phyloP scores from a whole-genome alignment of 306 rosid genomes.

The Urtica urens region DNA sequence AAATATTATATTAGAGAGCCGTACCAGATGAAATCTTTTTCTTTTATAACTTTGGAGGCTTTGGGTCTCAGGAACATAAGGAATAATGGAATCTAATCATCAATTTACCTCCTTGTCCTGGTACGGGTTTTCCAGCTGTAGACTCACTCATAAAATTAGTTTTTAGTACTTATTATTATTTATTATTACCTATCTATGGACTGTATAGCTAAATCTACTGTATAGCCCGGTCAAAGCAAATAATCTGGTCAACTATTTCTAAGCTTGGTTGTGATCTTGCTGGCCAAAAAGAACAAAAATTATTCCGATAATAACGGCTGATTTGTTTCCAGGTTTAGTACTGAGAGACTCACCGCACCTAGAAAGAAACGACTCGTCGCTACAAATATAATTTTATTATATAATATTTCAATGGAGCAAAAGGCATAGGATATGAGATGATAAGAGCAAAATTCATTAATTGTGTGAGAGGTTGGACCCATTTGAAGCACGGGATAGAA shows the following conservation, averaged over 20 bases:
- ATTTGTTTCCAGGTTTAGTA: conserved; percentile 19
- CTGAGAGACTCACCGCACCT: conserved; percentile 2
- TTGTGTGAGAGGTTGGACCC: conserved; percentile 16
- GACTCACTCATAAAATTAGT: neutral
- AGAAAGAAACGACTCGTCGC: neutral
- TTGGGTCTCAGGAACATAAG: conserved; percentile 45
- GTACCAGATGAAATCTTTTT: conserved; percentile 21
- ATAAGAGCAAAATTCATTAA: neutral
- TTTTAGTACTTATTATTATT: too few relatives aligned
- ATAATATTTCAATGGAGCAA: too few relatives aligned
- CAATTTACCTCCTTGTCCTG: conserved; percentile 86
- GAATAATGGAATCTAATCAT: conserved; percentile 98
- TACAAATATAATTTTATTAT: neutral
- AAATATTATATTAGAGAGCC: conserved; percentile 1
- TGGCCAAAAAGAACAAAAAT: conserved; percentile 24
- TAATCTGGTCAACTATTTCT: conserved; percentile 40
- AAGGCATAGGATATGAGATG: neutral
- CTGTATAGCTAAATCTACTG: neutral
- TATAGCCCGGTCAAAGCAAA: conserved; percentile 50
- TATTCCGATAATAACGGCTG: conserved; percentile 27
- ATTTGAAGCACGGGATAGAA: conserved; percentile 2
- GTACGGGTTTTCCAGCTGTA: conserved; percentile 88
- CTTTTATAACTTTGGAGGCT: conserved; percentile 19
- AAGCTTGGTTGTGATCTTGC: conserved; percentile 44
- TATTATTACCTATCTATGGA: neutral